These are phyloP conservation scores for Immersiella caudata DNA, from an alignment of 495 filamentous ascomycete genomes.

Conservation along the genomic window DNA sequence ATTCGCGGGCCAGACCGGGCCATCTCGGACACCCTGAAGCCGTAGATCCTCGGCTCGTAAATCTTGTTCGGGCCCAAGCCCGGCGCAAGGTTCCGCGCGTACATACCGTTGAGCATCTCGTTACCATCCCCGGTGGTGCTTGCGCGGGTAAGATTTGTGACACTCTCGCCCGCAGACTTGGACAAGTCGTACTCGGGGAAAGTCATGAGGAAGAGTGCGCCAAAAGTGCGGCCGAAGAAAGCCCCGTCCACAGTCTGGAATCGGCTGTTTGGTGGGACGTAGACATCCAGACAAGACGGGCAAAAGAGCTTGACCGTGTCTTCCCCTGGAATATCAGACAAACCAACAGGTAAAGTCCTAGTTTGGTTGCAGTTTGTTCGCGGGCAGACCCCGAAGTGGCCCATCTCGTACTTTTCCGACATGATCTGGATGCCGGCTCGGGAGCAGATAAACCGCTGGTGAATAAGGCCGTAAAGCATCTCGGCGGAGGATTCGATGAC, in stretches of 20 bases:
- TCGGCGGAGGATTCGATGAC: slow-evolving; percentile 96
- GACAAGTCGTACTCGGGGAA: slow-evolving; percentile 91
- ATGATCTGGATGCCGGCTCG: slow-evolving; percentile 96
- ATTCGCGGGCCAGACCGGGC: slow-evolving; percentile 88
- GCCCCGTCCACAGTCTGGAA: slow-evolving; percentile 98
- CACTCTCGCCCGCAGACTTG: slow-evolving; percentile 51
- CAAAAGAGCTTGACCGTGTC: slow-evolving; percentile 99
- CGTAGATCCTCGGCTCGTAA: slow-evolving; percentile 96
- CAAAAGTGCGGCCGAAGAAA: slow-evolving; percentile 97
- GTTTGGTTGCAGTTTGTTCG: slow-evolving; percentile 85
- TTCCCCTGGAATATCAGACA: slow-evolving; percentile 89
- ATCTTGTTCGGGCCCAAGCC: slow-evolving; percentile 81
- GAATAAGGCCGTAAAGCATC: slow-evolving; percentile 95
- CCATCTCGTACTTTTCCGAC: slow-evolving; percentile 96
- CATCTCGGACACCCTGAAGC: slow-evolving; percentile 87
- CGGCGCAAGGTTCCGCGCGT: slow-evolving; percentile 79
- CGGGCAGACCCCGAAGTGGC: slow-evolving; percentile 93
- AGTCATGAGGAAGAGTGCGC: slow-evolving; percentile 91
- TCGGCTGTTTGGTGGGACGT: slow-evolving; percentile 93
- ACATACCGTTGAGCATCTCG: slow-evolving; percentile 79
- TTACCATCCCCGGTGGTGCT: slow-evolving; percentile 34
- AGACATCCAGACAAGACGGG: slow-evolving; percentile 93
- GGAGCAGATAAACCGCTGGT: slow-evolving; percentile 98
- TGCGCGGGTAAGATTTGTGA: slow-evolving; percentile 39
- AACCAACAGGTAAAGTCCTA: slow-evolving; percentile 87